Base-by-base conservation (phyloP, 1,284 basidiomycete species). In the Apiotrichum sp. region DNA sequence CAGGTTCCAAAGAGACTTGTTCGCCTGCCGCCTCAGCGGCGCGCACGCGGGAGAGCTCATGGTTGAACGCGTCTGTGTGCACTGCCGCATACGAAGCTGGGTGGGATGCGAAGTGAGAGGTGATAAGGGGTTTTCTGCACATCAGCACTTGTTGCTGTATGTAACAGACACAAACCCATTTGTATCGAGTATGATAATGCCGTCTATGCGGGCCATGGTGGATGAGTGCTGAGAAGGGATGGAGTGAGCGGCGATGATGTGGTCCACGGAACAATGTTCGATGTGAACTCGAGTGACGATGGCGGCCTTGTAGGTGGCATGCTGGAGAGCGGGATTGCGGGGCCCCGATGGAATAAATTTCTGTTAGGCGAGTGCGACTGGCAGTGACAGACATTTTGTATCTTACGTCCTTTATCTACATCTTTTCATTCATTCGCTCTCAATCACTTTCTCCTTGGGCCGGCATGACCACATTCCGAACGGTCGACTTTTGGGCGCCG, bases 51-150 rank as follows among this genome's bases (percentile, higher is more conserved):
- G 82, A 76, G 16, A 87, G 76, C 0, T 87, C 87, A 57, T 82
- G 83, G 70, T 88, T 91, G 66, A 89, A 81, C 6, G 89, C 84
- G 71, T 93, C 90, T 62, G 92, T 86, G 72, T 93, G 89, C 6
- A 93, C 77, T 9, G 91, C 79, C 1, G 91, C 86, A 71, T 92
- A 93, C 1, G 86, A 84, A 0, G 87, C 76, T 8, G 87, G 82
- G 50, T 84, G 84, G 22, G 86, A 84, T 56, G 88, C 85, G 77
- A 96, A 97, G 51, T 88, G 88, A 38, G 91, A 92, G 71, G 93
- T 89, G 60, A 95, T 89, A 62, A 97, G 86, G 38, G 92, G 87
- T 53, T 85, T 87, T 49, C 89, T 92, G 57, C 16, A 10, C 8
- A 22, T 64, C 78, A n/a, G n/a, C n/a, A n/a, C n/a, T n/a, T n/a